These are phyloP conservation scores for Rubia peregrina DNA, from an alignment of 305 asterid genomes.

Conservation along the genomic window DNA sequence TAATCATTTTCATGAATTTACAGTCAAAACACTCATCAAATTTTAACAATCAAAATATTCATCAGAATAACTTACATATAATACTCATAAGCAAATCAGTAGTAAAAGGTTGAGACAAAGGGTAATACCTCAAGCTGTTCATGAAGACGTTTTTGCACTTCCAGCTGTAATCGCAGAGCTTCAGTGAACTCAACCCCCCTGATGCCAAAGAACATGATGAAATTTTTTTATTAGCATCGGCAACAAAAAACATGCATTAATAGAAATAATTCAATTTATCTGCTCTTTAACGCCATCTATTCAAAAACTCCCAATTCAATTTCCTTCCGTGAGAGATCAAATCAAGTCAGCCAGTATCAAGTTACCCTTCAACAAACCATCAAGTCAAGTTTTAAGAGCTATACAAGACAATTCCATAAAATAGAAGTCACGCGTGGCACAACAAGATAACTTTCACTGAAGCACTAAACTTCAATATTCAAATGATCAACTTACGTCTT, in stretches of 20 bases:
- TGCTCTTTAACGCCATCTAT: background rate
- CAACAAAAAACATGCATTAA: background rate
- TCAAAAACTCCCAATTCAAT: background rate
- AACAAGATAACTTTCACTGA: background rate
- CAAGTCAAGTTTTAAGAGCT: slow-evolving; percentile 4
- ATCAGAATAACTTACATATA: background rate
- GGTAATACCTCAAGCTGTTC: slow-evolving; percentile 81
- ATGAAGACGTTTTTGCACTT: slow-evolving; percentile 85
- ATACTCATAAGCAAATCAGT: background rate
- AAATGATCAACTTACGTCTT: slow-evolving; percentile 65
- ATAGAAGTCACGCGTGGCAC: background rate
- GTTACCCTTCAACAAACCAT: background rate
- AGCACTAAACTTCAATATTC: background rate
- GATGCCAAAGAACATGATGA: slow-evolving; percentile 12
- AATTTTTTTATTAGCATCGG: background rate
- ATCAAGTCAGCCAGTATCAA: background rate
- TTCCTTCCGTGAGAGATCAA: background rate
- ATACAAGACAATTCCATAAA: background rate
- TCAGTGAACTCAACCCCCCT: slow-evolving; percentile 87
- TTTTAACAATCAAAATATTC: background rate
- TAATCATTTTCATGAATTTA: background rate
- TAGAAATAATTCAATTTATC: background rate
- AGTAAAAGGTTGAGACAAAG: slow-evolving; percentile 3
- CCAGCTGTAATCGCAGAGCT: slow-evolving; percentile 81
- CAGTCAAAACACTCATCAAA: background rate